Conservation (phyloP, 257 asterid species). For the Ophiorrhiza pumila region DNA sequence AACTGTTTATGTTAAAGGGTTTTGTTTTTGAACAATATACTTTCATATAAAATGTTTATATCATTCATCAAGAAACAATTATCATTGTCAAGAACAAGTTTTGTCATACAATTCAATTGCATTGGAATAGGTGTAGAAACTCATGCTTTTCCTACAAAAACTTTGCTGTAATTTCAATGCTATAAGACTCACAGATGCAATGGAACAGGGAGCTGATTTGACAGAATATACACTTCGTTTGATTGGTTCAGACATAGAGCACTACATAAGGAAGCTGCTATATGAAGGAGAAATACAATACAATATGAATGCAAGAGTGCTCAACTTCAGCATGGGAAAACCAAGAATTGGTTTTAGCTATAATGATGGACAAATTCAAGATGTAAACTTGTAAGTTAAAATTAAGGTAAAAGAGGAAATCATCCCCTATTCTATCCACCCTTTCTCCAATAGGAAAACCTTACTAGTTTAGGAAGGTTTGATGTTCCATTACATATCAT, state of each 20-base stretch:
- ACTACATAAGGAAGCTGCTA: constrained; percentile 75
- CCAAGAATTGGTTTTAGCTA: constrained; percentile 78
- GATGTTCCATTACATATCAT: too few species aligned
- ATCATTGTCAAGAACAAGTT: too few species aligned
- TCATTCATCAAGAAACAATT: too few species aligned
- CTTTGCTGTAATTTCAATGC: background rate
- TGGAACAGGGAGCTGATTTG: constrained; percentile 75
- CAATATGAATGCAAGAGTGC: constrained; percentile 83
- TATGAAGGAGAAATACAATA: constrained; percentile 71
- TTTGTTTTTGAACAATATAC: too few species aligned
- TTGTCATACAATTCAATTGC: too few species aligned
- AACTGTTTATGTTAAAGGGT: too few species aligned
- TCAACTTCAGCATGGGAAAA: constrained; percentile 96
- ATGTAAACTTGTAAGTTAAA: constrained; percentile 30
- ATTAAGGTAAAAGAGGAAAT: constrained; percentile 7
- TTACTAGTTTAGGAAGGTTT: too few species aligned
- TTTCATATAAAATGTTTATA: too few species aligned
- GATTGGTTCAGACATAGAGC: constrained; percentile 86
- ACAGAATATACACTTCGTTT: constrained; percentile 92
- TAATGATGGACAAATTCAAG: constrained; percentile 44
- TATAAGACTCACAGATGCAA: background rate
- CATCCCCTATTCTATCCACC: too few species aligned
- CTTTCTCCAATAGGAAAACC: too few species aligned
- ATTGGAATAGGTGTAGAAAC: too few species aligned
- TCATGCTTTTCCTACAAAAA: background rate